Base-by-base conservation (phyloP, 2,329 filamentous ascomycete species). In the Periglandula ipomoeae region DNA sequence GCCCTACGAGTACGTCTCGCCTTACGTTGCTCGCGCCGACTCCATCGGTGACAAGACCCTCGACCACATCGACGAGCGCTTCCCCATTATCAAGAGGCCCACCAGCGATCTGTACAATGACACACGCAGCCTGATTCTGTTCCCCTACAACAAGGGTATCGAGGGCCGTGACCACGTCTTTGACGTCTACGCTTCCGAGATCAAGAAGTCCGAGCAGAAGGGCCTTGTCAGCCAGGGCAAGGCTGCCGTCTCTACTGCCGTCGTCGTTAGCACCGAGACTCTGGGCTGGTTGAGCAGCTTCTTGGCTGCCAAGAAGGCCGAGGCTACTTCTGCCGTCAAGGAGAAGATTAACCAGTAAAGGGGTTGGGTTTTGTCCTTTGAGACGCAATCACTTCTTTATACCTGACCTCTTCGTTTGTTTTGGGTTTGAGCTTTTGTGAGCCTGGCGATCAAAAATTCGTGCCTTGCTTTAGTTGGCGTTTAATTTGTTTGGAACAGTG, bases 21-120 rank as follows among this genome's bases (percentile, higher is more conserved):
- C 91, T 1, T 96, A 96, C 69, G 78, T 95, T 56, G 74, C 81
- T 65, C 88, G 84, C 66, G 90, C 83, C 61, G 93, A 97, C 65
- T 70, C 79, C 51, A 70, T 95, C 46, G 86, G 84, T 56, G 82
- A 89, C 67, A 74, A 79, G 64, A 79, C 84, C n/a, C 74, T 91
- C 55, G 72, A 68, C 59, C 80, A 76, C 61, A 72, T 91, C 58
- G 87, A 91, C 56, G 70, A 79, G 64, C 78, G 72, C 54, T 84
- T 89, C 65, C 87, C 87, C 46, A 74, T 78, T 52, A 75, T 91
- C 65, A 87, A 84, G 73, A 84, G 89, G 69, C 81, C 86, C 45
- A 87, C 85, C 23, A 73, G 76, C 55, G 83, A 87, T 64, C 73
- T 90, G 46, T 81, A 81, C 66, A 73, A 72, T 50, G 78, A 82